Conservation (phyloP, 2,329 filamentous ascomycete species). For the Biscogniauxia marginata region DNA sequence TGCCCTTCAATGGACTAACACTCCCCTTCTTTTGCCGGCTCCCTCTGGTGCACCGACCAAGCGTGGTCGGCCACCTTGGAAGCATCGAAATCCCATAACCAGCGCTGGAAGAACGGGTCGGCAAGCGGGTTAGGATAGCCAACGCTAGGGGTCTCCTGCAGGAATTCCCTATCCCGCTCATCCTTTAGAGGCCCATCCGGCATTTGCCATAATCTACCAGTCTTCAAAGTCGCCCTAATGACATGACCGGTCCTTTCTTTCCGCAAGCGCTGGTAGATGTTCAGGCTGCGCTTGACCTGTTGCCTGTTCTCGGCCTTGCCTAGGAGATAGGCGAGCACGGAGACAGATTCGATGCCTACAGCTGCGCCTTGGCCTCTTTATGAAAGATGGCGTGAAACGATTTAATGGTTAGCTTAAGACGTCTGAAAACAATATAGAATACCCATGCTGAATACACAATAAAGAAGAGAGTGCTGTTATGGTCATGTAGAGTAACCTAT, state of each 20-base stretch:
- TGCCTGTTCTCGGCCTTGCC: conserved; percentile 8
- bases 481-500: no score
- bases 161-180: conserved; percentile 17
- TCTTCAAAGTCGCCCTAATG: conserved; percentile 17
- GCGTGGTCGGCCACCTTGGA: conserved; percentile 13
- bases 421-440: no score
- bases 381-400: no score
- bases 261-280: conserved; percentile 16
- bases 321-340: conserved; percentile 16
- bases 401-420: no score
- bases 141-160: conserved; percentile 14
- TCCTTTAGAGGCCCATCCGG: conserved; percentile 19
- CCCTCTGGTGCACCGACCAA: no score
- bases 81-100: conserved; percentile 22
- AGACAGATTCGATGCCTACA: conserved; percentile 19
- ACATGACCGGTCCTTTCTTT: conserved; percentile 19
- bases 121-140: conserved; percentile 22
- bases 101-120: conserved; percentile 23
- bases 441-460: no score
- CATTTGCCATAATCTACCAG: conserved; percentile 20
- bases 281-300: conserved; percentile 7
- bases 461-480: no score
- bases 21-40: no score
- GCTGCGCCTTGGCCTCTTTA: conserved; percentile 23
- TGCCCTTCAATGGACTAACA: no score